Evolutionary conservation across 73 alveolate species (phyloP).

Genomic region (Paraurostyla sp.): DNA sequence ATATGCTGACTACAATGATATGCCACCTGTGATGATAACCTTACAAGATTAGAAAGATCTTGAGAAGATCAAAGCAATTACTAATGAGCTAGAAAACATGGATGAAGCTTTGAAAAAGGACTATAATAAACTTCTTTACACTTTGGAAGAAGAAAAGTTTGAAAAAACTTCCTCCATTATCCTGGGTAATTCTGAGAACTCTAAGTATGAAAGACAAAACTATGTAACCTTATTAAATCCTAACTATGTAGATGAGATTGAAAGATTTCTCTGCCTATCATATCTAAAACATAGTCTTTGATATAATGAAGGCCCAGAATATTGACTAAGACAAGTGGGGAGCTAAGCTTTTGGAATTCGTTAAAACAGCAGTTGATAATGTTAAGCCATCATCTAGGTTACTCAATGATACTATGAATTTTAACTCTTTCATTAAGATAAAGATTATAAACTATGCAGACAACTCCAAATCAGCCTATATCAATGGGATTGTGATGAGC

Average conservation of each 20-base stretch:
- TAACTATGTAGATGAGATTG: background rate
- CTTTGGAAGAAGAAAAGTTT: conserved; percentile 35
- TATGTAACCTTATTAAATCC: conserved; percentile 6
- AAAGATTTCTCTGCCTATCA: conserved; percentile 39
- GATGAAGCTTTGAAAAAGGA: background rate
- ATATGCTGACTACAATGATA: too few species aligned
- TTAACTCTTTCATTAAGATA: conserved; percentile 84
- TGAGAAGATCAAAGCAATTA: background rate
- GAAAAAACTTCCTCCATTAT: background rate
- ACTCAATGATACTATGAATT: conserved; percentile 86
- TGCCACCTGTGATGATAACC: background rate
- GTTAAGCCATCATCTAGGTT: conserved; percentile 82
- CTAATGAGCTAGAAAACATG: conserved; percentile 8
- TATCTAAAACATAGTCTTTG: conserved; percentile 17
- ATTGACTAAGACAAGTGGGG: conserved; percentile 60
- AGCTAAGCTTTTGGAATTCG: conserved; percentile 44
- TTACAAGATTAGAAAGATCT: background rate
- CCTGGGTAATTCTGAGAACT: background rate
- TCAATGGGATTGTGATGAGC: conserved; percentile 79
- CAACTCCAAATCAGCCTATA: conserved; percentile 59
- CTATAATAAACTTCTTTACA: background rate
- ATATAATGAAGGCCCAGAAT: background rate
- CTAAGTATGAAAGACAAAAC: background rate
- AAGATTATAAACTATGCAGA: conserved; percentile 71
- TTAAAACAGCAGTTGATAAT: conserved; percentile 65